These are phyloP conservation scores for Botrytis porri DNA, from an alignment of 2,329 filamentous ascomycete species.

Conservation along the genomic window DNA sequence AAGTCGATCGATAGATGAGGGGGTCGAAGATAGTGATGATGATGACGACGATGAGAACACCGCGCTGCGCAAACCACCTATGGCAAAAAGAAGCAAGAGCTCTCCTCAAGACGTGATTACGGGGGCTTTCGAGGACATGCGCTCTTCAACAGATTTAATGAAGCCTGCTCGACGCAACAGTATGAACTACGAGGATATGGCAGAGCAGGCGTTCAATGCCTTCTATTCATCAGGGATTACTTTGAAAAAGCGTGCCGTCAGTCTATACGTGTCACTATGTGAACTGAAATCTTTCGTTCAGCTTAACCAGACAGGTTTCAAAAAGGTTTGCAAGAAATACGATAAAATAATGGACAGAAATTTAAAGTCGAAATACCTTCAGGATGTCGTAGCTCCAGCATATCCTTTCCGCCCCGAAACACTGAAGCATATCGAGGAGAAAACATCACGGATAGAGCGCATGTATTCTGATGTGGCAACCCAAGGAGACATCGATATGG, in stretches of 20 bases:
- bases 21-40: conserved; percentile 64
- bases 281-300: conserved; percentile 95
- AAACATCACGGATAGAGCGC: conserved; percentile 71
- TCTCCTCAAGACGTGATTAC: conserved; percentile 28
- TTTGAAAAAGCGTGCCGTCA: conserved; percentile 86
- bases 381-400: conserved; percentile 68
- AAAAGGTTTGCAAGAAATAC: conserved; percentile 96
- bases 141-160: conserved; percentile 59
- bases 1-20: conserved; percentile 53
- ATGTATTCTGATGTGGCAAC: conserved; percentile 82
- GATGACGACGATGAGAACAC: conserved; percentile 64
- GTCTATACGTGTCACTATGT: conserved; percentile 86
- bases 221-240: conserved; percentile 73
- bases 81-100: conserved; percentile 39
- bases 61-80: conserved; percentile 37
- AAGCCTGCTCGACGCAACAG: conserved; percentile 60
- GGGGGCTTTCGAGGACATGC: conserved; percentile 50
- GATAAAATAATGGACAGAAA: conserved; percentile 91
- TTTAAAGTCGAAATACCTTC: conserved; percentile 74
- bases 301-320: conserved; percentile 93
- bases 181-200: conserved; percentile 71
- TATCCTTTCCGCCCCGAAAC: conserved; percentile 78
- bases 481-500: conserved; percentile 70
- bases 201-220: conserved; percentile 68
- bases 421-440: conserved; percentile 65